Conservation (phyloP, 805 yeast species). For the Huiozyma naganishii region DNA sequence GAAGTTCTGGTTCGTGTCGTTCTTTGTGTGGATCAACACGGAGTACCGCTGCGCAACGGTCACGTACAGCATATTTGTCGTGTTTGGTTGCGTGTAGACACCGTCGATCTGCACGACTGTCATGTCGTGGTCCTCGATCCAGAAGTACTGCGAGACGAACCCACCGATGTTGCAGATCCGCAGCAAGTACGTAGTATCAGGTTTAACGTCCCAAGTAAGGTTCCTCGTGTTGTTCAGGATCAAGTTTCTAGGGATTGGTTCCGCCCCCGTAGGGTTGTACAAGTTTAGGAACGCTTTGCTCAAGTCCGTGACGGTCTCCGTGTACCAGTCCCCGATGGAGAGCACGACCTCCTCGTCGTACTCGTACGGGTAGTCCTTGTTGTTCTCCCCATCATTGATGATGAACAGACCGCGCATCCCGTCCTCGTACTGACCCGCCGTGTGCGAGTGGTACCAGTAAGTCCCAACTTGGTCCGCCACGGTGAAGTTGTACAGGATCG, state of each 20-base stretch:
- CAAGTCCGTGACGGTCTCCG: conserved; percentile 40
- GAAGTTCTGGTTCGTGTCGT: conserved; percentile 50
- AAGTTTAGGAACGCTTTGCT: conserved; percentile 47
- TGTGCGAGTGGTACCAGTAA: conserved; percentile 96
- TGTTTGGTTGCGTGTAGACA: conserved; percentile 64
- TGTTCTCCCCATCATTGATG: conserved; percentile 50
- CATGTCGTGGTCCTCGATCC: conserved; percentile 79
- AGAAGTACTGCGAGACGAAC: conserved; percentile 80
- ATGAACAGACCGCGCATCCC: conserved; percentile 79
- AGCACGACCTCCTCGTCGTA: conserved; percentile 72
- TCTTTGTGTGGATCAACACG: conserved; percentile 64
- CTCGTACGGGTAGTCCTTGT: conserved; percentile 48
- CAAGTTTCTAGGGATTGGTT: conserved; percentile 80
- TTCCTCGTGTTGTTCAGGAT: conserved; percentile 75
- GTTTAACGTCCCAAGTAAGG: conserved; percentile 67
- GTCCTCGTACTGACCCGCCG: conserved; percentile 83
- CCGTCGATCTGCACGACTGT: conserved; percentile 91
- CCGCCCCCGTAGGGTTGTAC: conserved; percentile 95
- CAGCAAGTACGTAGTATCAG: conserved; percentile 74
- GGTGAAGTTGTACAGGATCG: conserved; percentile 77
- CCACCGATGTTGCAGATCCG: conserved; percentile 83
- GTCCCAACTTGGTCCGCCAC: conserved; percentile 75
- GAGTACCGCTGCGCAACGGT: conserved; percentile 90
- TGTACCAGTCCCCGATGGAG: conserved; percentile 83
- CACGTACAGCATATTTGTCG: conserved; percentile 61